These are phyloP conservation scores for Cladosporium sp. DNA, from an alignment of 2,329 filamentous ascomycete species.

Conservation along the genomic window DNA sequence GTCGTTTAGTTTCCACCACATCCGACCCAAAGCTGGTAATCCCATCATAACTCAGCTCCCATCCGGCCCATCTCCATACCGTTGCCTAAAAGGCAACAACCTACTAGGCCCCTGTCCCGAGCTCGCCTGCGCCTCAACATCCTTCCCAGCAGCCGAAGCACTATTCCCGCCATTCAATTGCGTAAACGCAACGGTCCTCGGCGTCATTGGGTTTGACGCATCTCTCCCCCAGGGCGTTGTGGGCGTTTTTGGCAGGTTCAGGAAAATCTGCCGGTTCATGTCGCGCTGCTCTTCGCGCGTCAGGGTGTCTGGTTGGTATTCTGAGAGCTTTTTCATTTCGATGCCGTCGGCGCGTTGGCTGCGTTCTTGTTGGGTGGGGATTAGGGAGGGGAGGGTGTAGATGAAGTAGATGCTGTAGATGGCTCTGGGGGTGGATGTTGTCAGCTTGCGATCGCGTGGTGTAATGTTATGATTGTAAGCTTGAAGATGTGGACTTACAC, in stretches of 20 bases:
- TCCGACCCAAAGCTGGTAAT: too few species aligned
- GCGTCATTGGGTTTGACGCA: constrained; percentile 48
- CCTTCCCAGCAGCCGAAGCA: neutral
- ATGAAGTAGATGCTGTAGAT: constrained; percentile 57
- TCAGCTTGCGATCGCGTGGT: constrained; percentile 7
- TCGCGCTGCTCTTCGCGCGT: constrained; percentile 51
- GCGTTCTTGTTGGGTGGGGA: constrained; percentile 37
- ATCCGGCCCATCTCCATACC: constrained; percentile 8
- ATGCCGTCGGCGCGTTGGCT: constrained; percentile 25
- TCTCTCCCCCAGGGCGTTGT: constrained; percentile 38
- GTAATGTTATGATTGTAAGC: neutral
- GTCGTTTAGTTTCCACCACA: too few species aligned
- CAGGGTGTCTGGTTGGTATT: constrained; percentile 38
- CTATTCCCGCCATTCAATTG: constrained; percentile 39
- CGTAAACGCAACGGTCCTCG: constrained; percentile 64
- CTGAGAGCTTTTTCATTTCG: constrained; percentile 52
- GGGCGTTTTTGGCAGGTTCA: constrained; percentile 39
- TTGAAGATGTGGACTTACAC: constrained; percentile 51
- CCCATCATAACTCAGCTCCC: constrained; percentile 3
- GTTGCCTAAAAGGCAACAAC: constrained; percentile 10
- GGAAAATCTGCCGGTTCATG: constrained; percentile 43
- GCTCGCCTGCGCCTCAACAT: neutral
- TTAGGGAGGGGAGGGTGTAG: constrained; percentile 53
- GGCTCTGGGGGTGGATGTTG: constrained; percentile 37
- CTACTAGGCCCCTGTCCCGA: constrained; percentile 9